Conservation (phyloP, 2,329 filamentous ascomycete species). For the Didymella pinodella region DNA sequence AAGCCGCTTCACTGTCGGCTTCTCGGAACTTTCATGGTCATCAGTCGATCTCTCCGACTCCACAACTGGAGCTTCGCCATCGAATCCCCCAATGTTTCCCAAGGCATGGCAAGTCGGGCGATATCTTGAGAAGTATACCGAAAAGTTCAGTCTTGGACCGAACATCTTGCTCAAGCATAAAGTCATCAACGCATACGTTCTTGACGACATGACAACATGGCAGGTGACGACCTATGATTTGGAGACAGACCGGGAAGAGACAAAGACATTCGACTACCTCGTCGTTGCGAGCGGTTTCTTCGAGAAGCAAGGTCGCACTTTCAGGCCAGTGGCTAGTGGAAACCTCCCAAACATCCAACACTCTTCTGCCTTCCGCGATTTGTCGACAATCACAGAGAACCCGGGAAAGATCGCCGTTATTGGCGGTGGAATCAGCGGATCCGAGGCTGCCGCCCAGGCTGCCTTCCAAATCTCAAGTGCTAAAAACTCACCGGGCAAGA, state of each 20-base stretch:
- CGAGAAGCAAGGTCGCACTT: slow-evolving; percentile 46
- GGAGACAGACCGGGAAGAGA: slow-evolving; percentile 18
- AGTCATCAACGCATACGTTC: slow-evolving; percentile 40
- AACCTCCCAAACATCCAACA: slow-evolving; percentile 31
- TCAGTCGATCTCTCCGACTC: slow-evolving; percentile 47
- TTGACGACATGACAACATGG: slow-evolving; percentile 31
- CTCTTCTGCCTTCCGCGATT: slow-evolving; percentile 40
- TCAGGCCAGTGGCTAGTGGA: slow-evolving; percentile 15
- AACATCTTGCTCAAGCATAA: slow-evolving; percentile 60
- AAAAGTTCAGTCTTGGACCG: slow-evolving; percentile 62
- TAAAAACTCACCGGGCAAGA: slow-evolving; percentile 58
- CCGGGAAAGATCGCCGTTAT: slow-evolving; percentile 73
- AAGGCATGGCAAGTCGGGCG: slow-evolving; percentile 77
- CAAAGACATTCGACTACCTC: slow-evolving; percentile 69
- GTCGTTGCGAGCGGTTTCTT: slow-evolving; percentile 81
- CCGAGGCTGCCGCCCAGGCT: slow-evolving; percentile 77
- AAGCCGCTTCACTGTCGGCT: slow-evolving; percentile 74
- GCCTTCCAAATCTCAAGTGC: slow-evolving; percentile 74
- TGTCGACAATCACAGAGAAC: slow-evolving; percentile 28
- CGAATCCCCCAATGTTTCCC: slow-evolving; percentile 69
- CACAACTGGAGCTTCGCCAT: slow-evolving; percentile 1
- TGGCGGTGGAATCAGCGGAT: slow-evolving; percentile 83
- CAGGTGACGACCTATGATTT: slow-evolving; percentile 29
- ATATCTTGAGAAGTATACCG: slow-evolving; percentile 72
- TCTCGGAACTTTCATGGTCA: slow-evolving; percentile 74